These are phyloP conservation scores for Chalciporus sphaerocephalus DNA, from an alignment of 768 basidiomycete species.

Conservation along the genomic window DNA sequence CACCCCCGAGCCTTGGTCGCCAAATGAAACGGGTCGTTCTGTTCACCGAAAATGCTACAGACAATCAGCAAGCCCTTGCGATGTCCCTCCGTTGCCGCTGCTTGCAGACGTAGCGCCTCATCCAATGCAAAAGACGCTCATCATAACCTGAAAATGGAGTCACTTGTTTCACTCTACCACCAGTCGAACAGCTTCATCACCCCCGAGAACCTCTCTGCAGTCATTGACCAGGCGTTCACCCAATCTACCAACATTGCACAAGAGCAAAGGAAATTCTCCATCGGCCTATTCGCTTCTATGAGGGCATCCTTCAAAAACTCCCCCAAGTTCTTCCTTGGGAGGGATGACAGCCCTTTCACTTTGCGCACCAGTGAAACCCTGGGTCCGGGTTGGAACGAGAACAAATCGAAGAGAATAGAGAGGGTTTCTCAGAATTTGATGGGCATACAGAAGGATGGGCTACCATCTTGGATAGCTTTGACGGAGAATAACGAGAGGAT, in stretches of 20 bases:
- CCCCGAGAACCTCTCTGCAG: constrained; percentile 56
- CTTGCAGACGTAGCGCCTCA: constrained; percentile 18
- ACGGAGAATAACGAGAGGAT: constrained; percentile 27
- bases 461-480: constrained; percentile 31
- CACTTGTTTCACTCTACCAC: constrained; percentile 76
- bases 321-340: constrained; percentile 28
- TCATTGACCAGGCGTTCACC: constrained; percentile 63
- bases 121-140: constrained; percentile 17
- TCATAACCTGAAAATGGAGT: constrained; percentile 48
- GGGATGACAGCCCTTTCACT: constrained; percentile 12
- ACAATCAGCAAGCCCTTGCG: constrained; percentile 3
- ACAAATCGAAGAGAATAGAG: constrained; percentile 22
- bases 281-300: constrained; percentile 16
- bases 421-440: constrained; percentile 25
- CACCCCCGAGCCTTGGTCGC: background rate
- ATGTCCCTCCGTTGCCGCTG: constrained; percentile 5
- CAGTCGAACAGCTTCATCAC: constrained; percentile 69
- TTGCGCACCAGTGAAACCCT: constrained; percentile 17
- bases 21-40: background rate
- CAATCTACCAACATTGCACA: constrained; percentile 14
- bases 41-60: constrained; percentile 15
- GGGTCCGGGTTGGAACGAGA: constrained; percentile 32
- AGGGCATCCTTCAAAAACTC: constrained; percentile 7
- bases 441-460: constrained; percentile 28
- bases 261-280: constrained; percentile 15